phyloP scores from a whole-genome alignment of 768 basidiomycete species.

The Terana coerulea region DNA sequence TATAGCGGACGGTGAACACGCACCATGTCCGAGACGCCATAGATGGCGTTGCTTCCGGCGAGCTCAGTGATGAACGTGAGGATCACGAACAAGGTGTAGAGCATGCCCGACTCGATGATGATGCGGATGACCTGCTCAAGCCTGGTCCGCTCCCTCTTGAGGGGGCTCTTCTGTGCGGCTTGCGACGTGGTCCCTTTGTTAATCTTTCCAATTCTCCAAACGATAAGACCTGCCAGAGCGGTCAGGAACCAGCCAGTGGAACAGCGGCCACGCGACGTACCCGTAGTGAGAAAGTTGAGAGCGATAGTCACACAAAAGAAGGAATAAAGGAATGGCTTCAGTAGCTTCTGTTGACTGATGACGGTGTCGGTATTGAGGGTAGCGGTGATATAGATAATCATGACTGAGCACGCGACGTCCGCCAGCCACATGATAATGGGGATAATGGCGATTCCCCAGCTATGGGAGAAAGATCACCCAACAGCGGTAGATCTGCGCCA shows the following conservation, averaged over 20 bases:
- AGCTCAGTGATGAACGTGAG: conserved; percentile 20
- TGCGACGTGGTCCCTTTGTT: conserved; percentile 3
- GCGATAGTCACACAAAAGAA: conserved; percentile 11
- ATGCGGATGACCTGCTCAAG: conserved; percentile 21
- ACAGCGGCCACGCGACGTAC: background rate
- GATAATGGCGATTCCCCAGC: conserved; percentile 15
- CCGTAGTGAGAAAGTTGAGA: conserved; percentile 11
- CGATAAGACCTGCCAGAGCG: conserved; percentile 7
- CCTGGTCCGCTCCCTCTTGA: background rate
- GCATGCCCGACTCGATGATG: conserved; percentile 28
- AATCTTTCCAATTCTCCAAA: conserved; percentile 9
- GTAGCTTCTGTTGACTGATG: conserved; percentile 8
- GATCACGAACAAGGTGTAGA: conserved; percentile 23
- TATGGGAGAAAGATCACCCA: conserved; percentile 21
- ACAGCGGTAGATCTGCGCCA: conserved; percentile 21
- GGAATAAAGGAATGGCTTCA: conserved; percentile 13
- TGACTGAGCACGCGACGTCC: conserved; percentile 9
- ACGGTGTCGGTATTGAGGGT: conserved; percentile 2
- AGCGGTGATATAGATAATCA: conserved; percentile 9
- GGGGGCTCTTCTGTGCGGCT: background rate
- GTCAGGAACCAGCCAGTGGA: background rate
- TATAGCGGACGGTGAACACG: background rate
- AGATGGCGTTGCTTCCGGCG: conserved; percentile 22
- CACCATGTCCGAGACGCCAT: conserved; percentile 24
- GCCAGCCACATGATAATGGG: conserved; percentile 22